phyloP scores from a whole-genome alignment of 345 rosid species.

The Eucalyptus curtisii region DNA sequence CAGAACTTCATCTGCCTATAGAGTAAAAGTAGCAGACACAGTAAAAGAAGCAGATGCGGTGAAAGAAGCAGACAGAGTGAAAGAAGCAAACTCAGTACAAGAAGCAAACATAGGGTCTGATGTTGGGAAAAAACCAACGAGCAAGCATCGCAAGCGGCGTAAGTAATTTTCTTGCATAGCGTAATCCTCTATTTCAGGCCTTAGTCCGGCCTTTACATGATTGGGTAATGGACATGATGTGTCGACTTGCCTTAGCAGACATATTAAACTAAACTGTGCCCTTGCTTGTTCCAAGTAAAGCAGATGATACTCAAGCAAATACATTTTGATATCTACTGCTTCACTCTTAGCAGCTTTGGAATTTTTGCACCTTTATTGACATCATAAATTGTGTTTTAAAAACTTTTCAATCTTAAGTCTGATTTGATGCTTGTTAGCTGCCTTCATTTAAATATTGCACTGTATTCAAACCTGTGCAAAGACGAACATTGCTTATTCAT shows the following conservation, averaged over 20 bases:
- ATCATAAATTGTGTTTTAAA: neutral
- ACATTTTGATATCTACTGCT: neutral
- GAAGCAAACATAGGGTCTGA: neutral
- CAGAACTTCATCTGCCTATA: neutral
- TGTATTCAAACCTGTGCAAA: neutral
- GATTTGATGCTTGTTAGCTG: neutral
- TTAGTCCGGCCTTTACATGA: neutral
- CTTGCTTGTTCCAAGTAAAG: neutral
- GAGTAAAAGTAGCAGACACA: neutral
- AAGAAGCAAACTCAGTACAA: neutral
- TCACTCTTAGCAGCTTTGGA: neutral
- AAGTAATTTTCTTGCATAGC: slow-evolving; percentile 3
- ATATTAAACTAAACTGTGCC: neutral
- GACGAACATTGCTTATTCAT: neutral
- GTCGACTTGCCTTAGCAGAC: neutral
- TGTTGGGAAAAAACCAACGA: neutral
- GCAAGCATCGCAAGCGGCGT: slow-evolving; percentile 33
- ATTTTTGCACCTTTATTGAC: neutral
- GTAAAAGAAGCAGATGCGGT: neutral
- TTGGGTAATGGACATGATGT: neutral
- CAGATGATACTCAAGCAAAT: neutral
- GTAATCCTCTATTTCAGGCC: neutral
- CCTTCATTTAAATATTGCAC: neutral
- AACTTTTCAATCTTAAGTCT: neutral
- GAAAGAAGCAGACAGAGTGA: neutral